A percentile compares a stretch with the other conserved stretches of the same genome.
Evolutionary conservation across 257 asterid genomes (phyloP).

Genomic region (Solanum stenotomum): DNA sequence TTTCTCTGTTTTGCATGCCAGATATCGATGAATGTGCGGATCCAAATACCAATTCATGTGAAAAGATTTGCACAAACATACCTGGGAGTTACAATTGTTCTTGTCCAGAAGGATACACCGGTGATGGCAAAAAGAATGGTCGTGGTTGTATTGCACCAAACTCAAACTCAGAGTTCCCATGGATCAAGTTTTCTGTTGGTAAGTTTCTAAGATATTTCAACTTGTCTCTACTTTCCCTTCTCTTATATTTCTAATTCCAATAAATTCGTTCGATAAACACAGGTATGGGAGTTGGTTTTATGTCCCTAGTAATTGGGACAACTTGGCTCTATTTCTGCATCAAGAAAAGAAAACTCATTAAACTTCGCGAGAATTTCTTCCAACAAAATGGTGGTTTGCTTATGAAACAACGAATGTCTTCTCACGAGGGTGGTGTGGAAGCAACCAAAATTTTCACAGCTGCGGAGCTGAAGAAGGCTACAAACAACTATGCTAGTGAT

Average conservation of each 20-base stretch:
- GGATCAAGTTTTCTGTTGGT: constrained; percentile 23
- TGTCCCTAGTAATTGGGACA: constrained; percentile 34
- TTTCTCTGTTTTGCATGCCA: background rate
- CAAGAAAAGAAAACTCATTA: constrained; percentile 33
- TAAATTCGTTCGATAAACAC: background rate
- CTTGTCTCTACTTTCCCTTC: background rate
- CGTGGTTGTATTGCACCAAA: constrained; percentile 18
- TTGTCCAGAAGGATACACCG: constrained; percentile 22
- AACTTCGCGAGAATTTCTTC: constrained; percentile 53
- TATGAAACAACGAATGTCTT: constrained; percentile 43
- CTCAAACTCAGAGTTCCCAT: constrained; percentile 16
- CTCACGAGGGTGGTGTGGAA: constrained; percentile 32
- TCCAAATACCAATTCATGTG: constrained; percentile 15
- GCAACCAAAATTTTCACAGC: constrained; percentile 52
- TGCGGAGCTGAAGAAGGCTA: constrained; percentile 47
- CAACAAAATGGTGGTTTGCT: constrained; percentile 68
- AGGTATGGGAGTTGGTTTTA: constrained; percentile 62
- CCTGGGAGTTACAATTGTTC: constrained; percentile 24
- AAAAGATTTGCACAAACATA: constrained; percentile 14
- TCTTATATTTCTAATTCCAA: background rate
- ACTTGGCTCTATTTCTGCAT: constrained; percentile 46
- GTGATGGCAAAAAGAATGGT: constrained; percentile 16
- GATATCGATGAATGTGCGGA: constrained; percentile 24
- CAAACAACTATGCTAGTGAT: constrained; percentile 45
- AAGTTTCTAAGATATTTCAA: background rate